Percentiles rank a stretch among this genome's conserved stretches.
phyloP scores from a whole-genome alignment of 768 basidiomycete genomes.

The Tricholoma hemisulphureum region DNA sequence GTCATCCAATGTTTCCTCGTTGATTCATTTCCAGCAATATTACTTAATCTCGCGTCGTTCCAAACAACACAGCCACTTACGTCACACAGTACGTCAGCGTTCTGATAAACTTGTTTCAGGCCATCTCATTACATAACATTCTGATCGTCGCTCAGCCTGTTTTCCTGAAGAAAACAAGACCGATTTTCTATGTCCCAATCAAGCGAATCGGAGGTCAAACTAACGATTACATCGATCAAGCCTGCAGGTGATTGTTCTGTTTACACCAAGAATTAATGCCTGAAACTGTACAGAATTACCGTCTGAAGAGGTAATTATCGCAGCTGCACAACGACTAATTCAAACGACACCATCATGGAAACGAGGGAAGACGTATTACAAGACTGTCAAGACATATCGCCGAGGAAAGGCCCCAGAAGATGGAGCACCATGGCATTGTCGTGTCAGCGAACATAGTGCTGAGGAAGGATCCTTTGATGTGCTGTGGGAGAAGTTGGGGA shows the following conservation, averaged over 20 bases:
- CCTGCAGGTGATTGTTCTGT: conserved; percentile 6
- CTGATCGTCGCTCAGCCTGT: too few species aligned
- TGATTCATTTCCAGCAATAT: too few species aligned
- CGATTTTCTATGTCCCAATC: conserved; percentile 23
- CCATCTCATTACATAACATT: too few species aligned
- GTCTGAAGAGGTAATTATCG: conserved; percentile 53
- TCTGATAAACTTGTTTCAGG: too few species aligned
- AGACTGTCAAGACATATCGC: conserved; percentile 56
- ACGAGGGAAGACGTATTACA: conserved; percentile 60
- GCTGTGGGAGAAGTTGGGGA: conserved; percentile 67
- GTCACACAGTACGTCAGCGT: too few species aligned
- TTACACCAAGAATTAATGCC: neutral
- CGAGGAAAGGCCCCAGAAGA: conserved; percentile 53
- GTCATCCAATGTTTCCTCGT: too few species aligned
- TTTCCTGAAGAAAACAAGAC: too few species aligned
- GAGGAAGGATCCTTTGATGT: conserved; percentile 73
- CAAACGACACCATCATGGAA: conserved; percentile 62
- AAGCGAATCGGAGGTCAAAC: conserved; percentile 6
- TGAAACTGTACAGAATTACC: conserved; percentile 23
- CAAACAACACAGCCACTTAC: too few species aligned
- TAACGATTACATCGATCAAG: conserved; percentile 15
- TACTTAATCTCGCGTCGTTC: too few species aligned
- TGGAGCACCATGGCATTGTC: conserved; percentile 65
- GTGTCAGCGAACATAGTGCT: conserved; percentile 61
- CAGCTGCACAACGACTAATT: conserved; percentile 52